A percentile compares a stretch with the other conserved stretches of the same genome.
Evolutionary conservation across 345 rosid genomes (phyloP).

Genomic region (Hibiscus syriacus): DNA sequence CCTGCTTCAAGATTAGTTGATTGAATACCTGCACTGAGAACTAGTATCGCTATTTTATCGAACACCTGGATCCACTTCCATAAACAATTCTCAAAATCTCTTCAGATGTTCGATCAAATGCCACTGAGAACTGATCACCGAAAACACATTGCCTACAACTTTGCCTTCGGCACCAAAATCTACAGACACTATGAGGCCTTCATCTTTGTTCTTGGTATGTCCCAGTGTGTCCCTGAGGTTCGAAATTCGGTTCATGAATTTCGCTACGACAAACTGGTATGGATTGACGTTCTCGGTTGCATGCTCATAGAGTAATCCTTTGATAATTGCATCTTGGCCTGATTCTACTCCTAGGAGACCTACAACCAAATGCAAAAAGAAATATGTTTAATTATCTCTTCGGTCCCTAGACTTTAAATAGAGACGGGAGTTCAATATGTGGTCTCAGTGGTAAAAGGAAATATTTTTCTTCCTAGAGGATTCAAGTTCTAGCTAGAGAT

Average conservation of each 20-base stretch:
- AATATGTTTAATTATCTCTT: neutral
- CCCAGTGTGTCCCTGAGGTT: conserved; percentile 31
- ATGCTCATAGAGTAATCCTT: conserved; percentile 43
- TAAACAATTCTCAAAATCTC: conserved; percentile 60
- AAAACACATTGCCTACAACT: conserved; percentile 43
- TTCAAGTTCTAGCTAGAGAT: too few species aligned
- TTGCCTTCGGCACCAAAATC: conserved; percentile 34
- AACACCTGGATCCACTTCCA: too few species aligned
- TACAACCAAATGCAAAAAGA: conserved; percentile 47
- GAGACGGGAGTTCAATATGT: neutral
- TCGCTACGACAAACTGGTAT: conserved; percentile 30
- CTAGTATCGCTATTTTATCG: too few species aligned
- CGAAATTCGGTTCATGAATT: conserved; percentile 33
- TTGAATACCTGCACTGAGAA: too few species aligned
- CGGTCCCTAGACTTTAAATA: neutral
- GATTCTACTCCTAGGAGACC: conserved; percentile 77
- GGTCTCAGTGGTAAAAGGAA: too few species aligned
- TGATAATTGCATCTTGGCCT: conserved; percentile 75
- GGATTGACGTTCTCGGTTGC: conserved; percentile 28
- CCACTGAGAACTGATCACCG: conserved; percentile 38
- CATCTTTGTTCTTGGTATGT: conserved; percentile 36
- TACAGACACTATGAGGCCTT: conserved; percentile 39
- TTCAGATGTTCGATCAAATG: conserved; percentile 49
- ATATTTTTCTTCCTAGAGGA: too few species aligned
- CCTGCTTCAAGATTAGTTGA: too few species aligned